A percentile compares a stretch with the other conserved stretches of the same genome.
phyloP scores from a whole-genome alignment of 768 basidiomycete genomes.

The Leucosporidium scottii region DNA sequence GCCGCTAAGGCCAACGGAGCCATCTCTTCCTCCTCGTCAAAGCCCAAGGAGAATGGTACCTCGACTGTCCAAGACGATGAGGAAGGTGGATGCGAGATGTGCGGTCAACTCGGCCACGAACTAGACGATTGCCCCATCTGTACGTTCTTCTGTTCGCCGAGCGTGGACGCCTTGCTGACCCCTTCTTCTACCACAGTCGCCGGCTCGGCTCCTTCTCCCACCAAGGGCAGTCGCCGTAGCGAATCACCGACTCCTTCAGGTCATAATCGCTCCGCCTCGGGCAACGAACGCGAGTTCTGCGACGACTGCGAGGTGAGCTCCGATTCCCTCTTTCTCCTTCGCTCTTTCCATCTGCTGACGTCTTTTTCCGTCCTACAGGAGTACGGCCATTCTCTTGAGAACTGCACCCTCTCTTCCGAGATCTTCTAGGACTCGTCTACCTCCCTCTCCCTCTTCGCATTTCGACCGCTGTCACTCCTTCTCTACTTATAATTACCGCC shows the following conservation, averaged over 20 bases:
- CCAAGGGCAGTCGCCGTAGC: conserved; percentile 28
- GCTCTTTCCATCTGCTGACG: not conserved
- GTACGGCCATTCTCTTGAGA: conserved; percentile 60
- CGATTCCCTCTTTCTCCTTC: not conserved
- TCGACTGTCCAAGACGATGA: conserved; percentile 9
- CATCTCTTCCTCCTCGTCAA: conserved; percentile 32
- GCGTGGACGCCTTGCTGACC: no score
- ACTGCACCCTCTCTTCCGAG: conserved; percentile 79
- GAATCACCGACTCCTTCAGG: not conserved
- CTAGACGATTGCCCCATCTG: conserved; percentile 75
- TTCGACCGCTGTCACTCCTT: no score
- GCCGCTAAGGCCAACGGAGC: conserved; percentile 22
- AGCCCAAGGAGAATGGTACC: not conserved
- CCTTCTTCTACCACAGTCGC: no score
- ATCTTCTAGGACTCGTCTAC: conserved; percentile 53
- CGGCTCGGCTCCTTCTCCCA: conserved; percentile 20
- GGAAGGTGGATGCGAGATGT: conserved; percentile 63
- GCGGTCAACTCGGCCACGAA: conserved; percentile 76
- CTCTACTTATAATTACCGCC: no score
- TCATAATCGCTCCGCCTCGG: not conserved
- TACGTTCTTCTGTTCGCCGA: conserved; percentile 38
- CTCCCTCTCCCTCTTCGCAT: no score
- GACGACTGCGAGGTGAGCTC: conserved; percentile 72
- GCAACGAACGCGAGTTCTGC: conserved; percentile 53
- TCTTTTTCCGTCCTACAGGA: not conserved